Percentiles rank a stretch among this genome's conserved stretches.
Evolutionary conservation across 257 asterid species (phyloP).

Genomic region (Cordia subcordata): DNA sequence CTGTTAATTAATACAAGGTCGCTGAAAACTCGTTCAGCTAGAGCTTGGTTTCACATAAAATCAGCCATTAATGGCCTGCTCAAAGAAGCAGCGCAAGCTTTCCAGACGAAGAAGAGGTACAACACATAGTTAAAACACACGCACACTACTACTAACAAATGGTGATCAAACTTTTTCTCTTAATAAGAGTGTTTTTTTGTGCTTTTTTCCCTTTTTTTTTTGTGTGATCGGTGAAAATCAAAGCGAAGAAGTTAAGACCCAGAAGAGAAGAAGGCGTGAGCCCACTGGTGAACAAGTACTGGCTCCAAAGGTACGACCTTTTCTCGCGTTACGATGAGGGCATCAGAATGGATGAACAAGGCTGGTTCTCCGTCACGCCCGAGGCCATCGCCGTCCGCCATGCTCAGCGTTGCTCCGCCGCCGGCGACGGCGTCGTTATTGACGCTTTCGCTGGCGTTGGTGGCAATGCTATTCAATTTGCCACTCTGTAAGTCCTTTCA

Average conservation of each 20-base stretch:
- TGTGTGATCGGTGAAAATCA: slow-evolving; percentile 29
- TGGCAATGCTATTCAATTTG: slow-evolving; percentile 86
- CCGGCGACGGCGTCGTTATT: slow-evolving; percentile 47
- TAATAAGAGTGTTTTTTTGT: background rate
- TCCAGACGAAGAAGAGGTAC: slow-evolving; percentile 37
- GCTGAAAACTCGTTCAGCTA: too few species aligned
- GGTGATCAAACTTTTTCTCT: background rate
- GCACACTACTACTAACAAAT: too few species aligned
- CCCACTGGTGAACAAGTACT: slow-evolving; percentile 64
- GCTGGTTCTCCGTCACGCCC: slow-evolving; percentile 98
- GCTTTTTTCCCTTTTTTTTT: background rate
- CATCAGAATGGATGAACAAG: slow-evolving; percentile 76
- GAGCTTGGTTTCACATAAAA: too few species aligned
- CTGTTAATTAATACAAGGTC: too few species aligned
- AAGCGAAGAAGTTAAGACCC: slow-evolving; percentile 20
- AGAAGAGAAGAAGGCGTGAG: slow-evolving; percentile 43
- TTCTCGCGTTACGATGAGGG: slow-evolving; percentile 70
- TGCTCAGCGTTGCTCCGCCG: slow-evolving; percentile 51
- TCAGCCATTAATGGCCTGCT: slow-evolving; percentile 2
- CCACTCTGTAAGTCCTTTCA: slow-evolving; percentile 38
- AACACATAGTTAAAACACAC: background rate
- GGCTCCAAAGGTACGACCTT: slow-evolving; percentile 77
- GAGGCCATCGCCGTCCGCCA: slow-evolving; percentile 77
- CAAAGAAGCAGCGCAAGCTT: slow-evolving; percentile 33
- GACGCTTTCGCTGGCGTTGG: slow-evolving; percentile 87